Base-by-base conservation (phyloP, 768 basidiomycete species). In the Dacryopinax primogenitus region DNA sequence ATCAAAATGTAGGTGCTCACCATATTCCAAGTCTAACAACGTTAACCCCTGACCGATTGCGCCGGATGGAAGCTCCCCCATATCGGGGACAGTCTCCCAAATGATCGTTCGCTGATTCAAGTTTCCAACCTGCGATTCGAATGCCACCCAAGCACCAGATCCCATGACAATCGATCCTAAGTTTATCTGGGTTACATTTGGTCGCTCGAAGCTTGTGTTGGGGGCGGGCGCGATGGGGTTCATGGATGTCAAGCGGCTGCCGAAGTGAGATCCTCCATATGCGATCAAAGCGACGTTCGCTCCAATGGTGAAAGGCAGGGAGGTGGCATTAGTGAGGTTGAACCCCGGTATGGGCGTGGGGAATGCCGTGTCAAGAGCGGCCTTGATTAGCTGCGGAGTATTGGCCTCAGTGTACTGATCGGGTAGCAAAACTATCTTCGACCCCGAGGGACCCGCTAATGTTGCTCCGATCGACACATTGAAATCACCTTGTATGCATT, bases 401-500 rank as follows among this genome's bases (percentile, higher is more conserved):
- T 37, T 36, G n/a, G 36, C 7, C 23, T 9, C 18, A 21, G 30
- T 64, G 21, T 32, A 41, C 13, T 64, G 18, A 39, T 39, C 63
- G 36, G 36, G 28, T 28, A 32, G 33, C 15, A 32, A 28, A 2
- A 21, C 12, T 28, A 65, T 72, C 69, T 64, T 68, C 62, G 45
- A n/a, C 30, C 41, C 41, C 21, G 15, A 65, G 51, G 11, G 63
- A 11, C 65, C 33, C 28, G 3, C 23, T 34, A 63, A 2, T 47
- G 75, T 77, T 34, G 66, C 85, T 87, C 77, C 70, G 82, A 81
- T 72, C 36, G 87, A 86, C 26, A 80, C 82, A 72, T 91, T 90
- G 33, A 87, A 83, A 75, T 76, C 82, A 66, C 90, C 90, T 74
- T 90, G 81, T 65, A 91, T 76, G 78, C 90, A 91, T 86, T 92